A percentile compares a stretch with the other conserved stretches of the same genome.
Evolutionary conservation across 2,329 filamentous ascomycete genomes (phyloP).

Genomic region (Clathrospora elynae): DNA sequence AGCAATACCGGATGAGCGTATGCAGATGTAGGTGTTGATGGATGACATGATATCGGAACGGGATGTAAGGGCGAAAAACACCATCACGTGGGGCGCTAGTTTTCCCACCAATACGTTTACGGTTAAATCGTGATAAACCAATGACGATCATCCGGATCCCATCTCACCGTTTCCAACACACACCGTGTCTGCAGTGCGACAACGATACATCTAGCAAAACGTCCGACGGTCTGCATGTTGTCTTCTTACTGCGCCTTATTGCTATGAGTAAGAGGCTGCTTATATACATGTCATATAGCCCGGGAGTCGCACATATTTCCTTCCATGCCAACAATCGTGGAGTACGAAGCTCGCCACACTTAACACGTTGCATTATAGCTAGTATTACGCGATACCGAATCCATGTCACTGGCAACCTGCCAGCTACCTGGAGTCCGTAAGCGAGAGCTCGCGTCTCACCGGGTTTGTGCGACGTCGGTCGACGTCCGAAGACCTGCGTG

Average conservation of each 20-base stretch:
- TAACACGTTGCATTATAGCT: slow-evolving; percentile 21
- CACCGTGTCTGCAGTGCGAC: slow-evolving; percentile 8
- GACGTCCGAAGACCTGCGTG: slow-evolving; percentile 8
- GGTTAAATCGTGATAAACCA: slow-evolving; percentile 16
- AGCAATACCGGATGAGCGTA: slow-evolving; percentile 1
- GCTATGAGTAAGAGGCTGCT: slow-evolving; percentile 14
- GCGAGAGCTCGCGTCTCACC: slow-evolving; percentile 19
- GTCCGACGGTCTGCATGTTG: slow-evolving; percentile 12
- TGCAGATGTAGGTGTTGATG: slow-evolving; percentile 9
- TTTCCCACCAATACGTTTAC: slow-evolving; percentile 21
- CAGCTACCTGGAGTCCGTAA: slow-evolving; percentile 21
- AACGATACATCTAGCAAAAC: slow-evolving; percentile 5
- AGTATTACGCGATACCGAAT: slow-evolving; percentile 15
- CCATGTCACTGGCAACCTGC: slow-evolving; percentile 15
- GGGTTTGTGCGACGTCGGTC: slow-evolving; percentile 13
- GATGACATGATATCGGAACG: slow-evolving; percentile 5
- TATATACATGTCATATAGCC: slow-evolving; percentile 11
- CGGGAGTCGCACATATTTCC: slow-evolving; percentile 7
- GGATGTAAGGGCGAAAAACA: neutral
- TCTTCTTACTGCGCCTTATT: slow-evolving; percentile 4
- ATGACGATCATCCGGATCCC: slow-evolving; percentile 8
- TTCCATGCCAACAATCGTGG: slow-evolving; percentile 1
- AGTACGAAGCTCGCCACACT: slow-evolving; percentile 10
- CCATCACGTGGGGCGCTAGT: slow-evolving; percentile 24
- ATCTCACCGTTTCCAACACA: slow-evolving; percentile 5